Percentiles rank a stretch among this genome's conserved stretches.
Evolutionary conservation across 169 alveolate species (phyloP).

Genomic region (Plasmodium knowlesi): DNA sequence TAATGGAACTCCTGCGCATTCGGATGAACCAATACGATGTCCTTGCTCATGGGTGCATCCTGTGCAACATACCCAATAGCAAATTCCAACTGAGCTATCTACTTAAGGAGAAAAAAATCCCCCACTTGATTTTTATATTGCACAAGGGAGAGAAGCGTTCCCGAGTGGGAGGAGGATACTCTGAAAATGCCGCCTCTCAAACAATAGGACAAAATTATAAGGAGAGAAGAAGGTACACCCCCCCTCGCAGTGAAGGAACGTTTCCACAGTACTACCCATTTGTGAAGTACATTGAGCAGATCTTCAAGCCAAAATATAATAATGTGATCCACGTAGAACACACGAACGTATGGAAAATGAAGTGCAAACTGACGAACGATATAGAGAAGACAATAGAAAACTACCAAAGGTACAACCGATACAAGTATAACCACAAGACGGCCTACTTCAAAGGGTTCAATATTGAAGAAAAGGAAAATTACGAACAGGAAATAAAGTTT

Average conservation of each 20-base stretch:
- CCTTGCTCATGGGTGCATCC: slow-evolving; percentile 63
- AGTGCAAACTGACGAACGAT: slow-evolving; percentile 17
- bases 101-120: slow-evolving; percentile 1
- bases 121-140: slow-evolving; percentile 46
- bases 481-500: slow-evolving; percentile 57
- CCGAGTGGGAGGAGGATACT: not conserved
- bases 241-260: not conserved
- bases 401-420: slow-evolving; percentile 50
- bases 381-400: slow-evolving; percentile 40
- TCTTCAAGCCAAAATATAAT: slow-evolving; percentile 26
- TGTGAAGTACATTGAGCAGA: slow-evolving; percentile 10
- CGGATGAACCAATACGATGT: slow-evolving; percentile 58
- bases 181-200: not conserved
- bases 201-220: not conserved
- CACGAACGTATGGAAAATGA: slow-evolving; percentile 56
- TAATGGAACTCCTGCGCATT: slow-evolving; percentile 17
- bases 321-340: slow-evolving; percentile 40
- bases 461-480: slow-evolving; percentile 65
- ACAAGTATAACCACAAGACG: slow-evolving; percentile 40
- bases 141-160: not conserved
- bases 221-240: not conserved
- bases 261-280: slow-evolving; percentile 2
- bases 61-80: slow-evolving; percentile 42
- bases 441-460: slow-evolving; percentile 71
- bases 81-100: slow-evolving; percentile 7